Evolutionary conservation across 257 asterid species (phyloP).

Genomic region (Solanum paucissectum): DNA sequence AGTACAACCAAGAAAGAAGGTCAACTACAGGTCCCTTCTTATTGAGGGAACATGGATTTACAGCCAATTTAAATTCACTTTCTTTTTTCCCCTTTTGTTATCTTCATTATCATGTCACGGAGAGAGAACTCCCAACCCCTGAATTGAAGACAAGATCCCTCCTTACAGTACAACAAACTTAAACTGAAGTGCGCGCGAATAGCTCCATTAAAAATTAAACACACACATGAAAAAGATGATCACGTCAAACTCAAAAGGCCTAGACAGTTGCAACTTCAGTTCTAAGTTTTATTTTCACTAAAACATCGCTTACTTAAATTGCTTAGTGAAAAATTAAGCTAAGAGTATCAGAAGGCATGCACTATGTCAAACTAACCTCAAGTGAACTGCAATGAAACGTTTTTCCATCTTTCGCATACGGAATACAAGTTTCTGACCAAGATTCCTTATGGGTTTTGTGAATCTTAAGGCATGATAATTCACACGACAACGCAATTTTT

Average conservation of each 20-base stretch:
- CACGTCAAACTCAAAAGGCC: background rate
- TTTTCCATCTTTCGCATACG: conserved; percentile 78
- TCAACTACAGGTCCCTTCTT: background rate
- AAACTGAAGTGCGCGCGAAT: background rate
- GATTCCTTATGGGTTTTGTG: conserved; percentile 64
- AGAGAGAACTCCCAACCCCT: background rate
- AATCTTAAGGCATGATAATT: conserved; percentile 91
- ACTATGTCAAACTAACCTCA: conserved; percentile 49
- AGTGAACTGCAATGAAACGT: conserved; percentile 86
- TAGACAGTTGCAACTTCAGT: background rate
- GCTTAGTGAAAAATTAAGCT: background rate
- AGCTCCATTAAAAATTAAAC: background rate
- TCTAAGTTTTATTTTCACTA: background rate
- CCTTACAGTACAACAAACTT: background rate
- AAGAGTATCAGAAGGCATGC: background rate
- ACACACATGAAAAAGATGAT: background rate
- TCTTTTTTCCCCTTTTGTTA: background rate
- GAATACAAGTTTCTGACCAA: conserved; percentile 72
- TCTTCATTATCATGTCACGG: background rate
- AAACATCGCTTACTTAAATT: background rate
- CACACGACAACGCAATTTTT: conserved; percentile 87
- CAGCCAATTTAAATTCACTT: background rate
- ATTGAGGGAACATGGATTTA: background rate
- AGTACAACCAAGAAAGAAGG: background rate
- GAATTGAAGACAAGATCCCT: background rate